Conservation (phyloP, 2,329 filamentous ascomycete species). For the Neofusicoccum parvum region DNA sequence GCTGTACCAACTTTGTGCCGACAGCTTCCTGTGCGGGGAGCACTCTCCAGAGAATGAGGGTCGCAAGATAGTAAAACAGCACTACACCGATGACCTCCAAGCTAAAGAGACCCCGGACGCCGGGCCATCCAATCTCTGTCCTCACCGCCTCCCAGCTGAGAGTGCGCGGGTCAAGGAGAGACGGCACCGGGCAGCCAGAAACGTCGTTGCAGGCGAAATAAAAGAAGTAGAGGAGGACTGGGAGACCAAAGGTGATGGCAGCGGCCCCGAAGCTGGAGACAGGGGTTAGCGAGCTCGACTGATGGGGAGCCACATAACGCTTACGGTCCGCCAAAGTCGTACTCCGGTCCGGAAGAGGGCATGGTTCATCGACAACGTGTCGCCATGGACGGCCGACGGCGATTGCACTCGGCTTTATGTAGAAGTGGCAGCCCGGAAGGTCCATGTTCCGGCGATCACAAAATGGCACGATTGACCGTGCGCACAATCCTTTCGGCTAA, state of each 20-base stretch:
- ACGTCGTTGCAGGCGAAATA: constrained; percentile 90
- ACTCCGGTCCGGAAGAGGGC: constrained; percentile 29
- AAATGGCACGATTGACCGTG: no score
- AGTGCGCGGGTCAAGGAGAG: constrained; percentile 70
- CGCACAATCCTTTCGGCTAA: no score
- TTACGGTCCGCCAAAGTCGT: constrained; percentile 45
- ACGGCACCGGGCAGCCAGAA: constrained; percentile 85
- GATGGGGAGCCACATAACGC: constrained; percentile 24
- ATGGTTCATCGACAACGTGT: neutral
- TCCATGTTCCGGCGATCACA: no score
- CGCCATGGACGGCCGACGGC: no score
- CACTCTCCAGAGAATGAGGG: constrained; percentile 72
- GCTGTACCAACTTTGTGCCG: constrained; percentile 69
- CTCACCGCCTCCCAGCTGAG: constrained; percentile 74
- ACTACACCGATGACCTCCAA: constrained; percentile 68
- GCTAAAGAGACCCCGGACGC: constrained; percentile 70
- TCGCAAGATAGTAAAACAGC: constrained; percentile 76
- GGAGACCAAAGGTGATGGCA: constrained; percentile 77
- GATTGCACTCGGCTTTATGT: no score
- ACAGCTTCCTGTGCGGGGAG: constrained; percentile 73
- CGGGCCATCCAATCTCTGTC: constrained; percentile 78
- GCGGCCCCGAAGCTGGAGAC: constrained; percentile 31
- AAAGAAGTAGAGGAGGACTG: constrained; percentile 75
- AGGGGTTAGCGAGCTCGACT: neutral
- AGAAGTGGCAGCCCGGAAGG: no score